phyloP scores from a whole-genome alignment of 352 stramenopile genomes.

The Thalassiosira allenii region DNA sequence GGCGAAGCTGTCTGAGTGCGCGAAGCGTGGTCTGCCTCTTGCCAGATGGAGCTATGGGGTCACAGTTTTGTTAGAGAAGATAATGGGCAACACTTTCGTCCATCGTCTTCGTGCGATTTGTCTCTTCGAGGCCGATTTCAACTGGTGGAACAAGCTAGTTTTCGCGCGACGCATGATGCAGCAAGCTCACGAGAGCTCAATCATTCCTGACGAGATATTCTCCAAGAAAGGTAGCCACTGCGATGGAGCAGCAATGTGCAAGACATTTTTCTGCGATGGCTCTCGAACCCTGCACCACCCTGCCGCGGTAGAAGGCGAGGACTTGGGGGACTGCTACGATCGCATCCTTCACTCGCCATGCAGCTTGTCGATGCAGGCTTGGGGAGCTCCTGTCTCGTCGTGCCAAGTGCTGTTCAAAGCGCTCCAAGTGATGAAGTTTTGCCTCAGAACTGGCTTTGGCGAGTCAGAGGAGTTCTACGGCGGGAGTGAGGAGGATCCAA shows the following conservation, averaged over 20 bases:
- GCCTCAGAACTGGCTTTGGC: slow-evolving; percentile 10
- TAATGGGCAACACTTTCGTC: slow-evolving; percentile 32
- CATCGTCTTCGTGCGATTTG: slow-evolving; percentile 42
- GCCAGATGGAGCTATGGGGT: slow-evolving; percentile 15
- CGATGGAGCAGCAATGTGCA: neutral
- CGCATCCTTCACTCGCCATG: neutral
- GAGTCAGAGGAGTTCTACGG: slow-evolving; percentile 8
- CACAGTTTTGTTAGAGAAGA: slow-evolving; percentile 42
- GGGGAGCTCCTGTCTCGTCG: neutral
- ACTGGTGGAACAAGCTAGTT: slow-evolving; percentile 39
- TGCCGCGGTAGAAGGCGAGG: neutral
- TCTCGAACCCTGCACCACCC: slow-evolving; percentile 1
- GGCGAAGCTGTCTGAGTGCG: slow-evolving; percentile 6
- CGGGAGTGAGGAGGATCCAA: slow-evolving; percentile 8
- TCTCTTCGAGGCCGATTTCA: slow-evolving; percentile 50
- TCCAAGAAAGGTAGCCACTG: neutral
- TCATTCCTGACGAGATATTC: slow-evolving; percentile 27
- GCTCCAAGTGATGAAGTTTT: slow-evolving; percentile 26
- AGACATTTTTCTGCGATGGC: slow-evolving; percentile 14
- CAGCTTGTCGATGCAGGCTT: neutral
- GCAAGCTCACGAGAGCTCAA: neutral
- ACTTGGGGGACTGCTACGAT: slow-evolving; percentile 11
- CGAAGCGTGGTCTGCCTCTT: slow-evolving; percentile 13
- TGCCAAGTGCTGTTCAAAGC: neutral
- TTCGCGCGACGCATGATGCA: slow-evolving; percentile 23